These are phyloP conservation scores for Pseudoturritis turrita DNA, from an alignment of 345 rosid species.

Conservation along the genomic window DNA sequence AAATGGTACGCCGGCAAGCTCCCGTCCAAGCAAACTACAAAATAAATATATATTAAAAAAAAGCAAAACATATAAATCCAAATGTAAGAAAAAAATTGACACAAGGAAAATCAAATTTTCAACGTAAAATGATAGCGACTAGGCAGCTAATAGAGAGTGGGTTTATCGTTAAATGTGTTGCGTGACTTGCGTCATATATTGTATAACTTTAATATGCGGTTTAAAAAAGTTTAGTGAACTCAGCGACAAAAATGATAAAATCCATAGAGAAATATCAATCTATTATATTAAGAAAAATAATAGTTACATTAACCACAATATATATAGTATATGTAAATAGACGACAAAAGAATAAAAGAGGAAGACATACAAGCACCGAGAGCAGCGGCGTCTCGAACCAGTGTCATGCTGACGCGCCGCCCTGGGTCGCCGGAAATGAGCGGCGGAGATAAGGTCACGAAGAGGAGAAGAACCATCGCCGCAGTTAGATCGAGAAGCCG, in stretches of 20 bases:
- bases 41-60: neutral
- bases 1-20: conserved; percentile 88
- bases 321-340: neutral
- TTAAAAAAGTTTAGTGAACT: neutral
- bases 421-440: conserved; percentile 27
- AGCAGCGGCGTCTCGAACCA: conserved; percentile 56
- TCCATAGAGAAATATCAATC: neutral
- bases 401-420: conserved; percentile 59
- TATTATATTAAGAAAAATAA: neutral
- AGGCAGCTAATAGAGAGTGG: neutral
- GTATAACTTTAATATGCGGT: neutral
- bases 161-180: neutral
- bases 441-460: conserved; percentile 25
- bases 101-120: neutral
- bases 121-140: conserved; percentile 6
- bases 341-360: neutral
- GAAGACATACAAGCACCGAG: conserved; percentile 59
- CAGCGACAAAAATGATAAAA: neutral
- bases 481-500: conserved; percentile 6
- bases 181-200: neutral
- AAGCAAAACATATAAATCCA: neutral
- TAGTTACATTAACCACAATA: neutral
- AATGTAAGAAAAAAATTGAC: neutral
- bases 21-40: conserved; percentile 88
- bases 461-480: conserved; percentile 20